Conservation (phyloP, 2,329 filamentous ascomycete genomes). For the Penicillium thymicola region DNA sequence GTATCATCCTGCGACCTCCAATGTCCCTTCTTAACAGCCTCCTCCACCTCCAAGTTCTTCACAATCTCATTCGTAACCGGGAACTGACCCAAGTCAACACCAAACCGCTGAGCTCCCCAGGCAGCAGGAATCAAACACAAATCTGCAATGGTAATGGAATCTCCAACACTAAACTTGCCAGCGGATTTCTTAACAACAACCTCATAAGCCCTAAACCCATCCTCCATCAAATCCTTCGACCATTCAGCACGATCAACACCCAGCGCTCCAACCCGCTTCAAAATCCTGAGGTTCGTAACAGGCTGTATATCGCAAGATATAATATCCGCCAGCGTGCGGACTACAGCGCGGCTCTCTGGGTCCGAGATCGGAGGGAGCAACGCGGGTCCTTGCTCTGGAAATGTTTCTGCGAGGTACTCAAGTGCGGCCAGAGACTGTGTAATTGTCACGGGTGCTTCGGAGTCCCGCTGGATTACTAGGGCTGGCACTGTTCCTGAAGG, state of each 20-base stretch:
- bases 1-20: constrained; percentile 57
- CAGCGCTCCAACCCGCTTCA: constrained; percentile 48
- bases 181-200: constrained; percentile 34
- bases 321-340: constrained; percentile 55
- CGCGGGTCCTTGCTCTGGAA: constrained; percentile 40
- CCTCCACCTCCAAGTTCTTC: constrained; percentile 46
- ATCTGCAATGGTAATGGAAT: constrained; percentile 57
- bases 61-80: constrained; percentile 49
- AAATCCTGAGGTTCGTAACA: constrained; percentile 56
- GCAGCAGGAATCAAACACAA: constrained; percentile 57
- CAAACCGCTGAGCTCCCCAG: constrained; percentile 56
- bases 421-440: constrained; percentile 59
- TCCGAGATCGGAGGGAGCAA: constrained; percentile 52
- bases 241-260: constrained; percentile 48
- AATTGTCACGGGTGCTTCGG: constrained; percentile 38
- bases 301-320: constrained; percentile 59
- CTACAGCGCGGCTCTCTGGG: constrained; percentile 46
- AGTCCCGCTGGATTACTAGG: constrained; percentile 41
- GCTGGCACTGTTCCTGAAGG: constrained; percentile 56
- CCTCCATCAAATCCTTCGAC: constrained; percentile 51
- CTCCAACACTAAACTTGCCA: constrained; percentile 55
- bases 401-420: constrained; percentile 60
- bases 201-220: constrained; percentile 59
- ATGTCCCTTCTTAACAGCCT: constrained; percentile 52
- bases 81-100: constrained; percentile 52